A percentile compares a stretch with the other conserved stretches of the same genome.
Conservation (phyloP, 352 stramenopile species). For the Pythium coloratum region DNA sequence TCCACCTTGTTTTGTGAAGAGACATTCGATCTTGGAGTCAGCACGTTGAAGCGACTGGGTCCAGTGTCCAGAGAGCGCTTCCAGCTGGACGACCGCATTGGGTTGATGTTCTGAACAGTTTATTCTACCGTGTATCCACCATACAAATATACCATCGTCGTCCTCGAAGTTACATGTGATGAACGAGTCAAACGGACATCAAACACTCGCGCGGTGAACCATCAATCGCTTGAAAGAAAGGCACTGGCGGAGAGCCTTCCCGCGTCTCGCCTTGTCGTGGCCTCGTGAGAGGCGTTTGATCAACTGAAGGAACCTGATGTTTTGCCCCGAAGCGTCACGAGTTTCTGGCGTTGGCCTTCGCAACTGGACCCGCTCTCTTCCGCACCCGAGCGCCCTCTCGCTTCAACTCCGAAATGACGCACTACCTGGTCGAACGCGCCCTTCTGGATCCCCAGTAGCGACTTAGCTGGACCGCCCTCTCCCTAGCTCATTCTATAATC, state of each 20-base stretch:
- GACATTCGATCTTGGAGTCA: background rate
- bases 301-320: background rate
- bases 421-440: background rate
- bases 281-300: background rate
- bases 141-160: too few species aligned
- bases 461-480: too few species aligned
- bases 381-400: background rate
- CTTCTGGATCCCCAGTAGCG: too few species aligned
- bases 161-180: background rate
- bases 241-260: background rate
- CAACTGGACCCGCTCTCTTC: background rate
- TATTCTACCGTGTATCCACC: background rate
- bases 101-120: background rate
- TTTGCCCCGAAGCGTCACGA: background rate
- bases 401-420: background rate
- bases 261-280: background rate
- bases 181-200: background rate
- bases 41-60: slow-evolving; percentile 4
- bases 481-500: slow-evolving; percentile 24
- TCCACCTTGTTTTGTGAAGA: background rate
- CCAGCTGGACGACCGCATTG: background rate
- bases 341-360: background rate
- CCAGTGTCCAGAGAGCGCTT: background rate
- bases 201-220: background rate
- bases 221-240: background rate